Evolutionary conservation across 2,329 filamentous ascomycete species (phyloP).

Genomic region (Ophiostoma pallidulum): DNA sequence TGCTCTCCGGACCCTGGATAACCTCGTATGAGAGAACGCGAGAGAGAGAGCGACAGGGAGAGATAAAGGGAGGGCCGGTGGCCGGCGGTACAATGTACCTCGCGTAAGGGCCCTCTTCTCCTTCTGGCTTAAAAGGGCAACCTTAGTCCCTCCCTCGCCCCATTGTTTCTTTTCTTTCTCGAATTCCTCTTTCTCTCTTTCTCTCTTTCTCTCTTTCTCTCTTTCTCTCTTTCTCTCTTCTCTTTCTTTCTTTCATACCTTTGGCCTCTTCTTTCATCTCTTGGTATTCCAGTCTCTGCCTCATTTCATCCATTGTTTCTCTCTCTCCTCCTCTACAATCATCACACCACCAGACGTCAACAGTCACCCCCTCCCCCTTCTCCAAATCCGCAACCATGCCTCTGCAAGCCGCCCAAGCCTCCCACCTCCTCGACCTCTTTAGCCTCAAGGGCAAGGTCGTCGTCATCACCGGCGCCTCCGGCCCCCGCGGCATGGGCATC

Average conservation of each 20-base stretch:
- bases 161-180: background rate
- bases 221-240: background rate
- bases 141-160: background rate
- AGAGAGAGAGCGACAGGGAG: no score
- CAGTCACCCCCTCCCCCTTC: background rate
- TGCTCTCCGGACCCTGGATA: no score
- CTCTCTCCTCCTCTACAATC: background rate
- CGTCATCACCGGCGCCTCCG: slow-evolving; percentile 60
- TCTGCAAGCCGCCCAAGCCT: slow-evolving; percentile 46
- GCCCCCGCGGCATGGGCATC: slow-evolving; percentile 61
- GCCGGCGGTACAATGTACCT: background rate
- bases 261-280: no score
- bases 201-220: background rate
- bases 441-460: slow-evolving; percentile 65
- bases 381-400: slow-evolving; percentile 33
- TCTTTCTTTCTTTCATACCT: background rate
- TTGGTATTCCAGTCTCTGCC: no score
- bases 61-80: no score
- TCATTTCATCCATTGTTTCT: no score
- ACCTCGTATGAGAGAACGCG: no score
- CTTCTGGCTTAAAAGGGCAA: slow-evolving; percentile 1
- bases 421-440: slow-evolving; percentile 55
- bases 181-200: background rate
- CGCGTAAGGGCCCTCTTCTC: background rate
- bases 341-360: background rate